Conservation (phyloP, 2,329 filamentous ascomycete genomes). For the Xylariaceae sp. region DNA sequence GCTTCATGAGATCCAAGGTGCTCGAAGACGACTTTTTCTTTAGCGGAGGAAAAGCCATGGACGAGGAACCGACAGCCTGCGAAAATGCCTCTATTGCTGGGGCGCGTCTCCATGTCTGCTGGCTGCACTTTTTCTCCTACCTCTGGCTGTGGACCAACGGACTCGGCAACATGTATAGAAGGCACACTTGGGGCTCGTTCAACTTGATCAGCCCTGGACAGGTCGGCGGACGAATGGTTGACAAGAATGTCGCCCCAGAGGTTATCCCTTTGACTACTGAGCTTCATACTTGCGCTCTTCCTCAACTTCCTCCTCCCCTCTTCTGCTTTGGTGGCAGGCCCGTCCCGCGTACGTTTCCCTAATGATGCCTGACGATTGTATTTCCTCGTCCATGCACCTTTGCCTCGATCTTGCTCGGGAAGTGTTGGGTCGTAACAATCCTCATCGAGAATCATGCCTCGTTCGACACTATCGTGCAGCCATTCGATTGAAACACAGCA, state of each 20-base stretch:
- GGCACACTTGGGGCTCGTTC: conserved; percentile 12
- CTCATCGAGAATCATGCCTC: conserved; percentile 90
- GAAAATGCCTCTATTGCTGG: conserved; percentile 41
- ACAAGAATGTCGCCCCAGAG: conserved; percentile 90
- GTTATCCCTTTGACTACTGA: conserved; percentile 72
- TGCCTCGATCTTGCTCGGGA: conserved; percentile 66
- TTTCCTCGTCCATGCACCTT: conserved; percentile 67
- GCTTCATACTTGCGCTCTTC: conserved; percentile 79
- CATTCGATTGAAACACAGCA: conserved; percentile 78
- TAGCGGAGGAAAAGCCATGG: conserved; percentile 52
- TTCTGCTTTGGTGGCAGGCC: conserved; percentile 39
- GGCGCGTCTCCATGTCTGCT: conserved; percentile 14
- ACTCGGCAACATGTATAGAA: conserved; percentile 3
- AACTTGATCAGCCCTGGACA: conserved; percentile 12
- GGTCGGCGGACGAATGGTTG: conserved; percentile 29
- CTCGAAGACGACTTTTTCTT: conserved; percentile 43
- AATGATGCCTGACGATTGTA: conserved; percentile 41
- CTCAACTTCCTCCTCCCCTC: conserved; percentile 75
- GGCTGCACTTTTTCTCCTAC: conserved; percentile 2
- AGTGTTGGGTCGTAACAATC: conserved; percentile 74
- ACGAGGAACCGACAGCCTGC: conserved; percentile 54
- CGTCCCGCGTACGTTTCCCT: conserved; percentile 57
- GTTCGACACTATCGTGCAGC: conserved; percentile 75
- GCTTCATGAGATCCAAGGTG: conserved; percentile 47
- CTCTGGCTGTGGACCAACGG: conserved; percentile 2